These are phyloP conservation scores for Gomphus bonarii DNA, from an alignment of 1,284 basidiomycete species.

Conservation along the genomic window DNA sequence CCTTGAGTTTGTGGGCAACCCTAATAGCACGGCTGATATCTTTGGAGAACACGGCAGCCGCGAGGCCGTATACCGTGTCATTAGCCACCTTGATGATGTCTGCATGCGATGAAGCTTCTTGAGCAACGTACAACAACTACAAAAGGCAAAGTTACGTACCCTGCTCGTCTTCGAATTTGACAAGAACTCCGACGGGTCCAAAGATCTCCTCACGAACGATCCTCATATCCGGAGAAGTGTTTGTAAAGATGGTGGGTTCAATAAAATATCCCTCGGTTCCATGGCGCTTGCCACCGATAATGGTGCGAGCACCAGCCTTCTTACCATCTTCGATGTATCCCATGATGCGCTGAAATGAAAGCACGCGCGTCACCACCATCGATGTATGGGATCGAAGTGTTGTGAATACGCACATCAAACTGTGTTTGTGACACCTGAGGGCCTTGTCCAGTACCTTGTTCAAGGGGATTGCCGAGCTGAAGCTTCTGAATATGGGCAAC, in stretches of 20 bases:
- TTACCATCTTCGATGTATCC: constrained; percentile 82
- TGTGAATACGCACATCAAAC: constrained; percentile 38
- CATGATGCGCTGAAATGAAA: constrained; percentile 55
- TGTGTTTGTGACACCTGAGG: constrained; percentile 78
- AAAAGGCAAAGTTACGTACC: constrained; percentile 17
- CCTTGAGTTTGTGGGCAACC: constrained; percentile 69
- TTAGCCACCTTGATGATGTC: constrained; percentile 77
- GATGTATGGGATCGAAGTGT: not conserved
- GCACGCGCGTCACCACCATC: not conserved
- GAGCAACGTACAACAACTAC: not conserved
- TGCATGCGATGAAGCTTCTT: constrained; percentile 14
- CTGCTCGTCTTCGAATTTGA: constrained; percentile 60
- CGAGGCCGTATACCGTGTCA: constrained; percentile 79
- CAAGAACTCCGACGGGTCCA: constrained; percentile 71
- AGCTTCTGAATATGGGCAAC: constrained; percentile 39
- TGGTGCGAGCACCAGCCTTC: constrained; percentile 73
- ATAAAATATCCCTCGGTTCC: constrained; percentile 72
- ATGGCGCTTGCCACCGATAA: constrained; percentile 66
- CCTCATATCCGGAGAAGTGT: constrained; percentile 69
- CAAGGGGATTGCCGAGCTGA: constrained; percentile 78
- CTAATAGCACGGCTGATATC: constrained; percentile 69
- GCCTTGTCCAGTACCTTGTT: constrained; percentile 61
- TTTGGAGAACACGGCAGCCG: constrained; percentile 78
- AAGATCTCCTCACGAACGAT: constrained; percentile 91
- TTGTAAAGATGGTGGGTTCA: constrained; percentile 80